Percentiles rank a stretch among this genome's conserved stretches.
These are phyloP conservation scores for Trichophyton schoenleinii DNA, from an alignment of 2,329 filamentous ascomycete species.

Conservation along the genomic window DNA sequence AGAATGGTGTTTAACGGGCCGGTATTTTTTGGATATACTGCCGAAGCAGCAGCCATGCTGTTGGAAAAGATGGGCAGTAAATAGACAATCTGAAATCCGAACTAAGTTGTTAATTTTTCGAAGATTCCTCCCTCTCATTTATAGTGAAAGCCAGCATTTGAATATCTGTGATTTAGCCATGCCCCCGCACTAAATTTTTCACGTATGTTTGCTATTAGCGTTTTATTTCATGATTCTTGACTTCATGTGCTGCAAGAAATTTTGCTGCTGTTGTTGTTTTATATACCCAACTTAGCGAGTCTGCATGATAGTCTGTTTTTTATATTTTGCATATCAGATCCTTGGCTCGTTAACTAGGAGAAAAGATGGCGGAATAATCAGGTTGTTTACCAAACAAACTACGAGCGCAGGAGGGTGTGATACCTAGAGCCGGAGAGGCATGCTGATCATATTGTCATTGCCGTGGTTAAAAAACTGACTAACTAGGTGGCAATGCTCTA, in stretches of 20 bases:
- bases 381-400: too few species aligned
- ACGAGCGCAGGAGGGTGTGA: too few species aligned
- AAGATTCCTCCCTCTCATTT: neutral
- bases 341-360: too few species aligned
- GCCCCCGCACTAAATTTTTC: too few species aligned
- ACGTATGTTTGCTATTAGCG: neutral
- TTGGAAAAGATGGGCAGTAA: conserved; percentile 38
- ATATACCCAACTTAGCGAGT: neutral
- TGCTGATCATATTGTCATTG: too few species aligned
- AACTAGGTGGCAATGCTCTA: too few species aligned
- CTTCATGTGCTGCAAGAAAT: too few species aligned
- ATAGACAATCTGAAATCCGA: neutral
- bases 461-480: too few species aligned
- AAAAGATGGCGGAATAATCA: too few species aligned
- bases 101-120: neutral
- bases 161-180: neutral
- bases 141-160: too few species aligned
- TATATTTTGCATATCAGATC: neutral
- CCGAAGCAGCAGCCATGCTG: conserved; percentile 67
- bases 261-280: neutral
- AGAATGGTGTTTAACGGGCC: conserved; percentile 78
- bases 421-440: too few species aligned
- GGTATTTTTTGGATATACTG: conserved; percentile 82
- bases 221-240: too few species aligned
- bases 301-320: neutral